phyloP scores from a whole-genome alignment of 768 basidiomycete genomes.

The Chlorophyllum brunneum region DNA sequence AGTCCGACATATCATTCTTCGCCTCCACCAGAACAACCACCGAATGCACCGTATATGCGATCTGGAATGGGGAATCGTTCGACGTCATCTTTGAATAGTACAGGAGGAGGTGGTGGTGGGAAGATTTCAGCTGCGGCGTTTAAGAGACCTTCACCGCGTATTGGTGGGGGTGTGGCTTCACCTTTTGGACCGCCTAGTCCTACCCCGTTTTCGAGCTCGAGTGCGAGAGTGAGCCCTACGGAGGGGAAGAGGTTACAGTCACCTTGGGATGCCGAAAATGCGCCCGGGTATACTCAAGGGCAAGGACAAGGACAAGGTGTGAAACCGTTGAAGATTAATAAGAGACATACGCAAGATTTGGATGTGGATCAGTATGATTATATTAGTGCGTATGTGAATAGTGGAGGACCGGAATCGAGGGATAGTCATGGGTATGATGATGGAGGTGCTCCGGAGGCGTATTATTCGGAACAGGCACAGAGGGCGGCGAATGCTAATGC shows the following conservation, averaged over 20 bases:
- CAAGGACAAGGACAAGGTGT: slow-evolving; percentile 8
- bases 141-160: slow-evolving; percentile 41
- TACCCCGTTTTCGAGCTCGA: not conserved
- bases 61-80: slow-evolving; percentile 2
- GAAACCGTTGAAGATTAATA: slow-evolving; percentile 5
- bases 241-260: not conserved
- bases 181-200: slow-evolving; percentile 6
- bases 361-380: slow-evolving; percentile 54
- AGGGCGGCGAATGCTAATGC: slow-evolving; percentile 12
- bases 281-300: too few relatives aligned
- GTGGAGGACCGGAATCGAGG: slow-evolving; percentile 16
- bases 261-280: not conserved
- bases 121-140: slow-evolving; percentile 80
- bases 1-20: not conserved
- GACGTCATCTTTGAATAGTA: slow-evolving; percentile 14
- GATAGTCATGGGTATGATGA: slow-evolving; percentile 15
- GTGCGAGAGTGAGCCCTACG: not conserved
- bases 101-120: slow-evolving; percentile 33
- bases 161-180: slow-evolving; percentile 22
- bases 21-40: not conserved
- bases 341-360: slow-evolving; percentile 23
- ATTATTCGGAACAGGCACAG: slow-evolving; percentile 11
- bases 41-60: slow-evolving; percentile 14
- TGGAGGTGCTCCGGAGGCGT: slow-evolving; percentile 11
- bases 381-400: slow-evolving; percentile 48